Evolutionary conservation across 768 basidiomycete species (phyloP).

Genomic region (Lyophyllum decastes): DNA sequence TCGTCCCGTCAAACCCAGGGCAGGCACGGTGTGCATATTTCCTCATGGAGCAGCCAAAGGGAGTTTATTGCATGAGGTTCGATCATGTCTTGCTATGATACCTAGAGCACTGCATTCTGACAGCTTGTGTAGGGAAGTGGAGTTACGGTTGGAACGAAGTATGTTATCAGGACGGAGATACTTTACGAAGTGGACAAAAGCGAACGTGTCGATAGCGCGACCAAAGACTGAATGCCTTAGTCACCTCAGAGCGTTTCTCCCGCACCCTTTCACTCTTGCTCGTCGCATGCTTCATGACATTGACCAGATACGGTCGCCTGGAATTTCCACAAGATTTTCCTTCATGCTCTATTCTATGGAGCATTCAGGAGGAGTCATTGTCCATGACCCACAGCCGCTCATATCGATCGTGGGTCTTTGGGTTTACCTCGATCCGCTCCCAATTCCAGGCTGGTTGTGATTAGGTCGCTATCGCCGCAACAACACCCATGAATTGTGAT

Average conservation of each 20-base stretch:
- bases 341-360: too few relatives aligned
- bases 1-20: conserved; percentile 45
- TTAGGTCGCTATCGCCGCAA: too few relatives aligned
- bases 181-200: conserved; percentile 38
- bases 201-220: conserved; percentile 29
- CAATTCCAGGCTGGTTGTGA: too few relatives aligned
- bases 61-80: conserved; percentile 36
- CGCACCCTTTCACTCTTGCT: not conserved
- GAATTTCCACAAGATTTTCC: too few relatives aligned
- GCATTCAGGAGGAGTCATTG: too few relatives aligned
- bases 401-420: too few relatives aligned
- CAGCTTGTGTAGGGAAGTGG: conserved; percentile 30
- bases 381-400: too few relatives aligned
- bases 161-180: conserved; percentile 40
- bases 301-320: too few relatives aligned
- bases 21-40: conserved; percentile 52
- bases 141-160: conserved; percentile 35
- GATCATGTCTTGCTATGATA: not conserved
- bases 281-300: too few relatives aligned
- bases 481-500: too few relatives aligned
- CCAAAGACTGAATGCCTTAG: not conserved
- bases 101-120: not conserved
- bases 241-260: not conserved
- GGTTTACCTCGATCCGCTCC: too few relatives aligned
- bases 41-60: conserved; percentile 40